These are phyloP conservation scores for Wickerhamomyces tratensis DNA, from an alignment of 805 yeast species.

Conservation along the genomic window DNA sequence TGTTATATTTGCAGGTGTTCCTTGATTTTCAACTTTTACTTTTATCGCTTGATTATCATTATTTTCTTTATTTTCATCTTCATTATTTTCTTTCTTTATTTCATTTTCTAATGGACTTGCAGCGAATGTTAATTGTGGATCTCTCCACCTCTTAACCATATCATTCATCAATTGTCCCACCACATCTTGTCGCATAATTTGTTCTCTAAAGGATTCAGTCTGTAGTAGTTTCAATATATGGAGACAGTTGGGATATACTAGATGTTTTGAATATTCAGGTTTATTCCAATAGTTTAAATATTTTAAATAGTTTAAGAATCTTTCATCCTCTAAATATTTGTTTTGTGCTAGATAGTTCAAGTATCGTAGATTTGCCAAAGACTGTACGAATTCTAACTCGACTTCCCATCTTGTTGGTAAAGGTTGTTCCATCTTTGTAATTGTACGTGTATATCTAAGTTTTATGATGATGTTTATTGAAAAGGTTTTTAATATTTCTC, in stretches of 20 bases:
- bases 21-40: too few relatives aligned
- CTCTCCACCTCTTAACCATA: conserved; percentile 62
- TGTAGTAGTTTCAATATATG: conserved; percentile 52
- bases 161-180: conserved; percentile 58
- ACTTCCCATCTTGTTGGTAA: conserved; percentile 83
- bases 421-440: conserved; percentile 33
- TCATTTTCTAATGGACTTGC: conserved; percentile 12
- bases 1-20: too few relatives aligned
- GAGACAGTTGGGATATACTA: conserved; percentile 81
- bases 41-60: background rate
- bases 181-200: conserved; percentile 46
- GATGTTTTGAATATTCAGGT: conserved; percentile 59
- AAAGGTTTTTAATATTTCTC: background rate
- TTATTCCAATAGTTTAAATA: conserved; percentile 82
- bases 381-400: conserved; percentile 90
- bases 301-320: conserved; percentile 64
- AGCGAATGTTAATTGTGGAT: conserved; percentile 15
- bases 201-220: conserved; percentile 40
- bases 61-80: background rate
- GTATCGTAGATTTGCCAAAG: conserved; percentile 83
- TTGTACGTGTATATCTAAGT: background rate
- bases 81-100: background rate
- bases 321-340: conserved; percentile 59
- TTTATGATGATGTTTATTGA: background rate
- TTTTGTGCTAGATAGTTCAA: conserved; percentile 81